phyloP scores from a whole-genome alignment of 768 basidiomycete species.

The Lactarius akahatsu region DNA sequence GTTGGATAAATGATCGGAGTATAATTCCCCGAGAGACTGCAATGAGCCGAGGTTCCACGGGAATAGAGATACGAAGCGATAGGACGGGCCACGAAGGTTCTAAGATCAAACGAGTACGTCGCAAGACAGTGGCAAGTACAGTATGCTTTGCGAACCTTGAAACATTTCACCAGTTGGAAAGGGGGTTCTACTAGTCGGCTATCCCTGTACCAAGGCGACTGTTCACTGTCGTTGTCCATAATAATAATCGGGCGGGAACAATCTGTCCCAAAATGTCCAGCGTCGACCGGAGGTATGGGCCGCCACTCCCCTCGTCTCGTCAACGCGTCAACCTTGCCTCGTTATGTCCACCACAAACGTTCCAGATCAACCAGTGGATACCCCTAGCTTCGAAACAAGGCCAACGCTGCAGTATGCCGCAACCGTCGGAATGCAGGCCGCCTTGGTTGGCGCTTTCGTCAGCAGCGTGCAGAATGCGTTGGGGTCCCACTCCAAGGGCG shows the following conservation, averaged over 20 bases:
- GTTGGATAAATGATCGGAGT: conserved; percentile 9
- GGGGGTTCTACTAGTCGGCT: conserved; percentile 36
- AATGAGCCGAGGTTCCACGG: conserved; percentile 23
- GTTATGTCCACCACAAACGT: conserved; percentile 18
- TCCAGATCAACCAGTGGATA: conserved; percentile 16
- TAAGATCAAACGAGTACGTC: conserved; percentile 39
- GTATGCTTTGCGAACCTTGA: conserved; percentile 43
- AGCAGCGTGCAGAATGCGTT: conserved; percentile 80
- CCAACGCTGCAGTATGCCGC: conserved; percentile 56
- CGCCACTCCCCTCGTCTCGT: not conserved
- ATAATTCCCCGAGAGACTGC: conserved; percentile 7
- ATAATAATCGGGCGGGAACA: not conserved
- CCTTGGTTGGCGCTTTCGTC: conserved; percentile 63
- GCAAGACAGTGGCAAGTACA: conserved; percentile 20
- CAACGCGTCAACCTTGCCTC: not conserved
- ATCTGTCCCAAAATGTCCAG: conserved; percentile 8
- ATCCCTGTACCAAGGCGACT: conserved; percentile 38
- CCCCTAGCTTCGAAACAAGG: conserved; percentile 48
- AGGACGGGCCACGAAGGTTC: conserved; percentile 47
- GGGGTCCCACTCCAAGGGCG: conserved; percentile 72
- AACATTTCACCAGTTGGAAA: conserved; percentile 43
- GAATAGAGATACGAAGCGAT: conserved; percentile 31
- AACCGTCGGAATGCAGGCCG: conserved; percentile 60
- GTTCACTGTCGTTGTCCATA: conserved; percentile 16
- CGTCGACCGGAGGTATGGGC: conserved; percentile 12